These are phyloP conservation scores for Cladosporium phlei DNA, from an alignment of 2,329 filamentous ascomycete genomes.

Conservation along the genomic window DNA sequence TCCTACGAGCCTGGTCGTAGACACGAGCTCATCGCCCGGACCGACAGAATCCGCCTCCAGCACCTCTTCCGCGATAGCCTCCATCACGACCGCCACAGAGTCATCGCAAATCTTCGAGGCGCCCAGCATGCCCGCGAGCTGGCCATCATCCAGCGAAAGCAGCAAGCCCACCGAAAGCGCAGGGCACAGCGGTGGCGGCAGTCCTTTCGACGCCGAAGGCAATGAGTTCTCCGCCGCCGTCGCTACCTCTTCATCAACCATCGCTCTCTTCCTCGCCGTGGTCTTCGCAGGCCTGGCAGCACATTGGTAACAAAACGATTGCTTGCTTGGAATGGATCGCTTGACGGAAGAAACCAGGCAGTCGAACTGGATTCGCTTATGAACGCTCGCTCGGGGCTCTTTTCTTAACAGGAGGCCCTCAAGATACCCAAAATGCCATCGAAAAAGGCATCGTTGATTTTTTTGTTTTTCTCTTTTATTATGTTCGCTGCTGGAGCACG, in stretches of 20 bases:
- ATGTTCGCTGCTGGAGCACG: no score
- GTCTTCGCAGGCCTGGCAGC: not conserved
- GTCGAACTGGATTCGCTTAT: not conserved
- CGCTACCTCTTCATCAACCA: constrained; percentile 7
- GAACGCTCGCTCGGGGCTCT: constrained; percentile 5
- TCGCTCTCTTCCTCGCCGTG: constrained; percentile 10
- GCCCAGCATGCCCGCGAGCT: constrained; percentile 14
- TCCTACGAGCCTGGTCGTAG: constrained; percentile 16
- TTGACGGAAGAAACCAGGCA: not conserved
- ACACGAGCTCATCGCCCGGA: constrained; percentile 18
- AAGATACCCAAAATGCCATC: constrained; percentile 12
- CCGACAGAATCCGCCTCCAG: constrained; percentile 2
- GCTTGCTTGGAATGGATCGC: not conserved
- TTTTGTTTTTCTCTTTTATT: not conserved
- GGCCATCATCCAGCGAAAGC: constrained; percentile 13
- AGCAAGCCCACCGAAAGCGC: constrained; percentile 32
- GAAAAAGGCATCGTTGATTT: constrained; percentile 3
- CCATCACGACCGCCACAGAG: not conserved
- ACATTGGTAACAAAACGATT: constrained; percentile 6
- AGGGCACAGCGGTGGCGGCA: constrained; percentile 39
- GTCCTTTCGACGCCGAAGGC: constrained; percentile 38
- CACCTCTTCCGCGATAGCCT: not conserved
- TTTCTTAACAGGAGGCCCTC: not conserved
- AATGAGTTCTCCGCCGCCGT: constrained; percentile 17
- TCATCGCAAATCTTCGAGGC: constrained; percentile 11